Conservation (phyloP, 805 yeast genomes). For the Metschnikowia sp. region DNA sequence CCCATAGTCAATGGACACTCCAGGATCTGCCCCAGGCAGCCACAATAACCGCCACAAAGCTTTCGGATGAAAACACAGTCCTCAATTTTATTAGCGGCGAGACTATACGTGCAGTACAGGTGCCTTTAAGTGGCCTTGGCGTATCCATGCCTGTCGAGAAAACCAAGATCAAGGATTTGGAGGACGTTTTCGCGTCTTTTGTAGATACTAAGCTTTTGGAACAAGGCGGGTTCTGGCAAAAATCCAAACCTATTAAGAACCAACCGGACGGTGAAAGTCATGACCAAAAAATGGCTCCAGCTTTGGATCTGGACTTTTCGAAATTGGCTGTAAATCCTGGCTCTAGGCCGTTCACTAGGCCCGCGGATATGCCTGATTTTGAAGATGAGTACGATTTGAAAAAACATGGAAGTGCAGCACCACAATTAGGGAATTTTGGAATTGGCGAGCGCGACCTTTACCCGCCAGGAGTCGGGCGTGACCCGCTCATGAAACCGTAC, state of each 20-base stretch:
- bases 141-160: neutral
- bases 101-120: conserved; percentile 4
- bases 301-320: neutral
- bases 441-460: conserved; percentile 52
- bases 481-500: conserved; percentile 43
- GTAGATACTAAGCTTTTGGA: conserved; percentile 1
- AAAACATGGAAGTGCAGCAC: neutral
- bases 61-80: conserved; percentile 3
- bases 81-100: conserved; percentile 4
- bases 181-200: neutral
- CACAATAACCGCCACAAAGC: conserved; percentile 3
- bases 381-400: conserved; percentile 49
- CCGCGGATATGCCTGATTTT: conserved; percentile 48
- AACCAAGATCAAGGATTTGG: conserved; percentile 1
- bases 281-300: neutral
- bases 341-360: conserved; percentile 10
- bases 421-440: conserved; percentile 20
- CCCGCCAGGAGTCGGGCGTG: conserved; percentile 40
- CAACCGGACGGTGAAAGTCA: neutral
- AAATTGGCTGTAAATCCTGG: neutral
- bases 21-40: neutral
- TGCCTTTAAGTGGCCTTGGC: neutral
- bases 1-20: conserved; percentile 4
- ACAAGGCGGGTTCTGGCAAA: conserved; percentile 4
- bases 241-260: no score